Evolutionary conservation across 2,329 filamentous ascomycete species (phyloP).

Genomic region (Tolypocladium ophioglossoides): DNA sequence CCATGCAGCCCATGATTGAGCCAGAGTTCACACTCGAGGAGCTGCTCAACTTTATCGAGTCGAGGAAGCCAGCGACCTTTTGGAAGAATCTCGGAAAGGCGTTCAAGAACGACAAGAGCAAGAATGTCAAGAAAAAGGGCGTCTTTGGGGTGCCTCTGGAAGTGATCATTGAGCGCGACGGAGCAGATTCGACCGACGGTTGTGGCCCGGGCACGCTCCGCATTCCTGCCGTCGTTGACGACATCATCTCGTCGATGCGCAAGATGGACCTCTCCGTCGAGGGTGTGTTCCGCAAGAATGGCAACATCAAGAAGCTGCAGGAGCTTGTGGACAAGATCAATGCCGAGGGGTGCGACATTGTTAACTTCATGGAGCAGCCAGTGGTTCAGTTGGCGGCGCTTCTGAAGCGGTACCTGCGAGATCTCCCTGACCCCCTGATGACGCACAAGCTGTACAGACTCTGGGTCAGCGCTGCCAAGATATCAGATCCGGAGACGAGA

Average conservation of each 20-base stretch:
- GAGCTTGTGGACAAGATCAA: constrained; percentile 83
- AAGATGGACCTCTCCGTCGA: constrained; percentile 99
- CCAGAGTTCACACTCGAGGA: constrained; percentile 90
- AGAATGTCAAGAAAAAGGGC: constrained; percentile 79
- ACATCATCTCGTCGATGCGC: constrained; percentile 86
- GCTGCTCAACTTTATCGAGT: constrained; percentile 83
- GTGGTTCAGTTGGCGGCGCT: constrained; percentile 91
- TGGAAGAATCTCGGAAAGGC: constrained; percentile 98
- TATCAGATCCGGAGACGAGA: constrained; percentile 69
- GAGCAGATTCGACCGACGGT: constrained; percentile 94
- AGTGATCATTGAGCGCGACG: constrained; percentile 80
- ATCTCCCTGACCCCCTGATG: constrained; percentile 87
- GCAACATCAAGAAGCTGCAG: constrained; percentile 89
- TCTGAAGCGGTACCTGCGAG: constrained; percentile 87
- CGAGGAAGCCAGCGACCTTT: constrained; percentile 78
- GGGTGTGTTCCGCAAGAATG: constrained; percentile 97
- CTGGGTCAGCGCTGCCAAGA: constrained; percentile 84
- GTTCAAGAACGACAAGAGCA: constrained; percentile 76
- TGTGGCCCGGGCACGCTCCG: constrained; percentile 85
- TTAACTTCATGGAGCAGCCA: constrained; percentile 79
- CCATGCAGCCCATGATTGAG: constrained; percentile 87
- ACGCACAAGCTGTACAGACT: constrained; percentile 90
- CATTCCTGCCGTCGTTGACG: constrained; percentile 90
- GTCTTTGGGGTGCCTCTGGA: constrained; percentile 88
- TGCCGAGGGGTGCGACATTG: constrained; percentile 69